Base-by-base conservation (phyloP, 805 yeast species). In the Metschnikowia corniflorae region DNA sequence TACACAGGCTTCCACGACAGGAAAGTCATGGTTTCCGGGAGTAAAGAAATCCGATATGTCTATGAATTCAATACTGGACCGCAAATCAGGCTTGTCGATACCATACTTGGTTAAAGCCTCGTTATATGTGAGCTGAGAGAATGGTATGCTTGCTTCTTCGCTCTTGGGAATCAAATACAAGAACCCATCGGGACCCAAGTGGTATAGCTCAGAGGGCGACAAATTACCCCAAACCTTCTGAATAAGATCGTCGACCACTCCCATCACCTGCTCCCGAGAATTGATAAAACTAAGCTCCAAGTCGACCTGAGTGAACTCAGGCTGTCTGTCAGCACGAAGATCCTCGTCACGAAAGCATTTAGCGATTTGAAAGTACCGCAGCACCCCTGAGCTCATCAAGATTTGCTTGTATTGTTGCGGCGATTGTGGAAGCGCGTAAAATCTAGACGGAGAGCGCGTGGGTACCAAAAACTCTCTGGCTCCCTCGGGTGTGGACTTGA, bases 391-490 rank as follows among this genome's bases (percentile, higher is more conserved):
- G 1, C 97, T 95, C 88, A 93, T 93, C 22, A 93, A 65, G 26
- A 93, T 67, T 60, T 93, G 98, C 55, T 93, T 93, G 56, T 91
- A 93, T 56, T 93, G 98, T 57, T 93, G 99, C 0, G 98, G 99
- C 12, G 96, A 86, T 58, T 93, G 99, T 0, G 97, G 97, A 19
- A 93, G 68, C 0, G 98, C 97, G 57, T 91, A 93, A 58, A 85
- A 83, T 14, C 60, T 53, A 18, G 68, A 62, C 1, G 63, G 55
- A 12, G 73, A 63, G 46, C 97, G 71, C 0, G 97, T 86, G 1
- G 98, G 98, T 0, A 93, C 97, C 31, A 93, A 61, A 57, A 91
- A 93, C 60, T 93, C 99, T 25, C 95, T 71, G 1, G 98, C 98
- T 12, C 98, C 98, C 60, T 93, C 98, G 0, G 98, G 98, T 0